Conservation (phyloP, 1,284 basidiomycete genomes). For the Vanrija humicola region DNA sequence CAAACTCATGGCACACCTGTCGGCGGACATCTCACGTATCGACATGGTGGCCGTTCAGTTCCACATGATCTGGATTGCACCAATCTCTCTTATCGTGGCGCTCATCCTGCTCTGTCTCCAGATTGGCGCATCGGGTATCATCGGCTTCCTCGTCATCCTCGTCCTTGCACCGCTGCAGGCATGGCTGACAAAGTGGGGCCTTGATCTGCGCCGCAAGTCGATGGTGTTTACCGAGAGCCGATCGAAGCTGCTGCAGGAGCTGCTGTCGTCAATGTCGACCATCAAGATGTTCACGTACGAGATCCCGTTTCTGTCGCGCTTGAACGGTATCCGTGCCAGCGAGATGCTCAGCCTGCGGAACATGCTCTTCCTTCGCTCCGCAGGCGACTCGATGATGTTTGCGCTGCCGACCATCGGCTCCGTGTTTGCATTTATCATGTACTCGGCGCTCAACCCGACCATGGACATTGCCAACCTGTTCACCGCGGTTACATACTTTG, state of each 20-base stretch:
- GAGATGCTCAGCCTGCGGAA: slow-evolving; percentile 49
- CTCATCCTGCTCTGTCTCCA: slow-evolving; percentile 33
- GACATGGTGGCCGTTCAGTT: slow-evolving; percentile 61
- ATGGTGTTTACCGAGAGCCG: slow-evolving; percentile 70
- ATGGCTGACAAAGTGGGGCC: slow-evolving; percentile 55
- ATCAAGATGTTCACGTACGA: slow-evolving; percentile 70
- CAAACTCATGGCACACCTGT: slow-evolving; percentile 67
- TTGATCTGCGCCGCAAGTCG: slow-evolving; percentile 54
- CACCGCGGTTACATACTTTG: slow-evolving; percentile 70
- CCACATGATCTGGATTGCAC: slow-evolving; percentile 59
- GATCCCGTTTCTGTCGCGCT: slow-evolving; percentile 56
- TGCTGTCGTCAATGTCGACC: slow-evolving; percentile 63
- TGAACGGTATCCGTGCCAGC: slow-evolving; percentile 61
- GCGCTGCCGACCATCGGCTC: slow-evolving; percentile 42
- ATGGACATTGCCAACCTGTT: slow-evolving; percentile 70
- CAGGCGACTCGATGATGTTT: background rate
- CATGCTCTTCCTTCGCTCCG: background rate
- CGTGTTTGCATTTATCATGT: slow-evolving; percentile 63
- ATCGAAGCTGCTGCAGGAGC: slow-evolving; percentile 71
- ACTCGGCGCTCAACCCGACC: slow-evolving; percentile 58
- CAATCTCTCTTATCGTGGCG: slow-evolving; percentile 52
- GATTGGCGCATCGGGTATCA: slow-evolving; percentile 67
- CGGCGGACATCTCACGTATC: slow-evolving; percentile 52
- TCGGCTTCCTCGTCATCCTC: slow-evolving; percentile 66
- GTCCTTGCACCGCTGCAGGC: slow-evolving; percentile 63